Percentiles rank a stretch among this genome's conserved stretches.
phyloP scores from a whole-genome alignment of 2,329 filamentous ascomycete species.

The Aspergillus aculeatus region DNA sequence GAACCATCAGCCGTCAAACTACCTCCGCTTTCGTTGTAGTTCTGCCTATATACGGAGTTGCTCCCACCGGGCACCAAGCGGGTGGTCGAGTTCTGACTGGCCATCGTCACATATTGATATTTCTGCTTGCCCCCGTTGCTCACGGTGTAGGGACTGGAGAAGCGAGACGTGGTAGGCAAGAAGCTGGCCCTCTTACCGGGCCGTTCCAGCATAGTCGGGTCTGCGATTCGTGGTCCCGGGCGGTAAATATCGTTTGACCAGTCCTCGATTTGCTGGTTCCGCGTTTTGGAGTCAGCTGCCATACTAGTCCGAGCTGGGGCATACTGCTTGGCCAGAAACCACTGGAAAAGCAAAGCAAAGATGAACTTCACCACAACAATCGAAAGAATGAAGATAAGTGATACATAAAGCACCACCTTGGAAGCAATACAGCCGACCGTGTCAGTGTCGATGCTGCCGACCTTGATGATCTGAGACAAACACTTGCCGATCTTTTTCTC shows the following conservation, averaged over 20 bases:
- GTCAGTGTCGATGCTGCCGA: conserved; percentile 92
- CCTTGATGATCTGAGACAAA: conserved; percentile 89
- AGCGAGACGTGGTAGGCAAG: conserved; percentile 88
- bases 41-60: conserved; percentile 66
- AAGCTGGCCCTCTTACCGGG: conserved; percentile 82
- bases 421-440: conserved; percentile 97
- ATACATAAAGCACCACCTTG: conserved; percentile 93
- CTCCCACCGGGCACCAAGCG: conserved; percentile 60
- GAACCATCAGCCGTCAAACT: conserved; percentile 51
- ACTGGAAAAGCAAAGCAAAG: conserved; percentile 90
- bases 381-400: conserved; percentile 84
- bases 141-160: conserved; percentile 83
- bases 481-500: conserved; percentile 85
- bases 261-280: conserved; percentile 91
- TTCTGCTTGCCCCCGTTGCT: conserved; percentile 60
- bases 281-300: conserved; percentile 74
- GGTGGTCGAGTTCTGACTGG: conserved; percentile 76
- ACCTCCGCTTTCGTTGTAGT: conserved; percentile 56
- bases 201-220: conserved; percentile 69
- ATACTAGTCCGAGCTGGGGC: conserved; percentile 83
- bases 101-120: conserved; percentile 83
- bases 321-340: conserved; percentile 88
- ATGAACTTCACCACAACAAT: conserved; percentile 84
- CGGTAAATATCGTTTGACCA: conserved; percentile 98
- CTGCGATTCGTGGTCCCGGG: conserved; percentile 76